Evolutionary conservation across 176 grass and related monocot species (phyloP), one percentile per base, ranked within the genome.

Genomic region (Saccharum officinarum): DNA sequence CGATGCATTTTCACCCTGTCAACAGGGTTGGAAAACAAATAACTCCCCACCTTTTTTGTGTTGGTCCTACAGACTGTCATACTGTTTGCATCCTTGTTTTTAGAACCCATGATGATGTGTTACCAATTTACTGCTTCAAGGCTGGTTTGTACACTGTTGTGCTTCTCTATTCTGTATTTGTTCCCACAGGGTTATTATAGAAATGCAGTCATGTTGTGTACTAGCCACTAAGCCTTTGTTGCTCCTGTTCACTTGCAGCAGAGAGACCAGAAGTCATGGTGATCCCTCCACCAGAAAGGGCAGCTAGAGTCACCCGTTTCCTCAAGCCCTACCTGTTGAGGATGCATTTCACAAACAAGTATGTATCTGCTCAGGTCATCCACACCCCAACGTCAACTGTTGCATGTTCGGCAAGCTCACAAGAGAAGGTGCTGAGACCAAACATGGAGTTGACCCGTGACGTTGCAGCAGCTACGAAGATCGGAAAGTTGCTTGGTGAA

Each of bases 281-380:
- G 75, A 84, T 94, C 18, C 92, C 92, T 84, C 95, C 95, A 66
- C 88, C 92, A 3, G 82, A 80, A 18, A 88, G 86, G 65, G 88
- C 90, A 8, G 64, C 90, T 79, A 86, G 95, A 33, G 76, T 94
- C 22, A 83, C 52, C 69, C 75, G 79, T 20, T 94, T 79, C 59
- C 59, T 61, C 59, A 61, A 61, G 59, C 59, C 59, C 1, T 97
- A 97, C 74, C 73, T 97, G 4, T 36, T 94, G 80, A 94, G 80
- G 81, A 97, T 92, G 95, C 79, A 92, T 81, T 94, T 97, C 92
- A 78, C 95, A 25, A 91, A 92, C 84, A 91, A 92, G 52, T 92
- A 77, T 34, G 88, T 94, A n/a, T 88, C 52, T 1, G 90, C 88
- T 26, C 92, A 97, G 67, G 92, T 97, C 36, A 26, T 97, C 37